These are phyloP conservation scores for Paecilomyces sp. DNA, from an alignment of 2,329 filamentous ascomycete species.

Conservation along the genomic window DNA sequence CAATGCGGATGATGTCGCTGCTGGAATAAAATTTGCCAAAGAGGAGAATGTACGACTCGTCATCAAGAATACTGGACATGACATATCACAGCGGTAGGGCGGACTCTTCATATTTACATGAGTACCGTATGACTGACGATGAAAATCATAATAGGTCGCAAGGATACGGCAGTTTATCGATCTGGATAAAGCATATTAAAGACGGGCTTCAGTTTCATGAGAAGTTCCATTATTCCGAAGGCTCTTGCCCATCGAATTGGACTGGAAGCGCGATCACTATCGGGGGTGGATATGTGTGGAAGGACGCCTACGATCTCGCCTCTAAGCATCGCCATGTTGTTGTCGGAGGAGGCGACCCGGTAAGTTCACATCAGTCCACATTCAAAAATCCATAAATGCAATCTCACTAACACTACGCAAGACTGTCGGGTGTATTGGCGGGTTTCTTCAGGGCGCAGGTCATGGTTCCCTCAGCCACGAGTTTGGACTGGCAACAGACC, in stretches of 20 bases:
- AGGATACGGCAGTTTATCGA: too few species aligned
- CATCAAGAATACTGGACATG: constrained; percentile 36
- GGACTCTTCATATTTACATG: constrained; percentile 6
- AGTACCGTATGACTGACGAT: constrained; percentile 45
- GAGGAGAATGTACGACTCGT: constrained; percentile 46
- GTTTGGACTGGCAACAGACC: constrained; percentile 54
- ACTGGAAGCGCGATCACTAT: too few species aligned
- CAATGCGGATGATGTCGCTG: constrained; percentile 15
- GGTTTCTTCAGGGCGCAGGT: constrained; percentile 55
- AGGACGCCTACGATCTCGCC: too few species aligned
- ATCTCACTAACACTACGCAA: constrained; percentile 3
- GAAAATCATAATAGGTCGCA: too few species aligned
- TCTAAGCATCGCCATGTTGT: too few species aligned
- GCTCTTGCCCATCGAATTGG: too few species aligned
- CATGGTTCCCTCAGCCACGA: constrained; percentile 47
- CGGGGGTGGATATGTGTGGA: too few species aligned
- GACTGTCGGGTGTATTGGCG: constrained; percentile 53
- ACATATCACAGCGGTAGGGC: constrained; percentile 5
- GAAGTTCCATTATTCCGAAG: too few species aligned
- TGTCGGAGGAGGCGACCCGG: constrained; percentile 28
- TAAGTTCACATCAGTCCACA: too few species aligned
- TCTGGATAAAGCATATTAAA: too few species aligned
- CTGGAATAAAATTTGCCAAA: constrained; percentile 33
- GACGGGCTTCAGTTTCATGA: too few species aligned
- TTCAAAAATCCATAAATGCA: too few species aligned